These are phyloP conservation scores for Salix viminalis DNA, from an alignment of 345 rosid genomes.

Conservation along the genomic window DNA sequence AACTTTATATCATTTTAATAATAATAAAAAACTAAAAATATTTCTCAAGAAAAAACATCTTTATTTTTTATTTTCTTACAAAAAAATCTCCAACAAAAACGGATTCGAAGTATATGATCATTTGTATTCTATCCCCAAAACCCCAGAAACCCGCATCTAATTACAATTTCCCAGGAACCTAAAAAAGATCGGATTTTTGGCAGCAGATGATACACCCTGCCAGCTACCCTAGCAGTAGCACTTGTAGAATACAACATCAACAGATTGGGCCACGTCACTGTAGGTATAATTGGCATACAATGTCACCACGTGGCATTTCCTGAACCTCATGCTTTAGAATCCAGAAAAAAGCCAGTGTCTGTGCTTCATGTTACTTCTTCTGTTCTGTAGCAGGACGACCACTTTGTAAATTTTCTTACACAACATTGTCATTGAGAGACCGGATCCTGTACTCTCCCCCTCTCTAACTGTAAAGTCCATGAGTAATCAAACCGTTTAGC, in stretches of 20 bases:
- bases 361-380: constrained; percentile 5
- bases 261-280: background rate
- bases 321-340: constrained; percentile 41
- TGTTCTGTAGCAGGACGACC: background rate
- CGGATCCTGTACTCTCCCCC: background rate
- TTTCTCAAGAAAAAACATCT: too few species aligned
- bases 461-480: background rate
- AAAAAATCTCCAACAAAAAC: too few species aligned
- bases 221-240: background rate
- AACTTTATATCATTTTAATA: too few species aligned
- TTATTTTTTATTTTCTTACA: too few species aligned
- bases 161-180: background rate
- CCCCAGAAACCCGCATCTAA: background rate
- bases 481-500: background rate
- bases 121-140: too few species aligned
- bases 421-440: background rate
- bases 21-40: too few species aligned
- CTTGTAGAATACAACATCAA: background rate
- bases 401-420: background rate
- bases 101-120: too few species aligned
- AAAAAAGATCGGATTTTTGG: background rate
- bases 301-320: constrained; percentile 44
- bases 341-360: constrained; percentile 10
- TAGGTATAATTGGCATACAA: background rate
- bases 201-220: background rate